Percentiles rank a stretch among this genome's conserved stretches.
These are phyloP conservation scores for Quercus alba DNA, from an alignment of 306 rosid species.

Conservation along the genomic window DNA sequence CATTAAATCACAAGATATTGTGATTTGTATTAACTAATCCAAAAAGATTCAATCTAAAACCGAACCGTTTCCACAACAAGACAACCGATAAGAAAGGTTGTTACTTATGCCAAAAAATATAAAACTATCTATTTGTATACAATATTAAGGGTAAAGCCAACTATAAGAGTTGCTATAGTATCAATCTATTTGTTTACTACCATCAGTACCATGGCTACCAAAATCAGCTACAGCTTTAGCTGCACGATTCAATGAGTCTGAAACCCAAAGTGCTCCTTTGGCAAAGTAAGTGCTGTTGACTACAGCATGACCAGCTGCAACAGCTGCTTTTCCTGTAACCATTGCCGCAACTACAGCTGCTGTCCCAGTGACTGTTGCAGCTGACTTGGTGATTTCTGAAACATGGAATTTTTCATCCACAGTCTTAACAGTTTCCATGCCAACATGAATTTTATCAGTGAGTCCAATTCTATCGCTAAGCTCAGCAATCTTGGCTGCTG, in stretches of 20 bases:
- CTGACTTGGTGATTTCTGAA: conserved; percentile 70
- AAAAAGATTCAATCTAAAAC: too few relatives aligned
- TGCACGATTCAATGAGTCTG: conserved; percentile 53
- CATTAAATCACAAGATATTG: too few relatives aligned
- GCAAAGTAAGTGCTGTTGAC: conserved; percentile 81
- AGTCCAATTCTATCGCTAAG: conserved; percentile 70
- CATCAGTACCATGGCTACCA: conserved; percentile 32
- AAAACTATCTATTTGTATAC: conserved; percentile 2
- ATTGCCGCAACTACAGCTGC: conserved; percentile 70
- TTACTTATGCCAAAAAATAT: too few relatives aligned
- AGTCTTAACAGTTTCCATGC: conserved; percentile 65
- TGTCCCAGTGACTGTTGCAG: conserved; percentile 68
- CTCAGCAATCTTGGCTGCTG: conserved; percentile 70
- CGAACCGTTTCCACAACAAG: too few relatives aligned
- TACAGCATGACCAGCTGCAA: conserved; percentile 66
- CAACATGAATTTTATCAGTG: conserved; percentile 60
- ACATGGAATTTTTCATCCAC: conserved; percentile 79
- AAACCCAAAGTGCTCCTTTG: conserved; percentile 84
- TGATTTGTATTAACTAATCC: too few relatives aligned
- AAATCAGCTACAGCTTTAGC: conserved; percentile 66
- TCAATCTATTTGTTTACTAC: conserved; percentile 4
- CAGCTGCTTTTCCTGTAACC: conserved; percentile 71
- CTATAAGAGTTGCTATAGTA: neutral
- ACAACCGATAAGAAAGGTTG: too few relatives aligned
- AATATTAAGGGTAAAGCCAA: neutral